Evolutionary conservation across 345 rosid genomes (phyloP).

Genomic region (Leavenworthia alabamica): DNA sequence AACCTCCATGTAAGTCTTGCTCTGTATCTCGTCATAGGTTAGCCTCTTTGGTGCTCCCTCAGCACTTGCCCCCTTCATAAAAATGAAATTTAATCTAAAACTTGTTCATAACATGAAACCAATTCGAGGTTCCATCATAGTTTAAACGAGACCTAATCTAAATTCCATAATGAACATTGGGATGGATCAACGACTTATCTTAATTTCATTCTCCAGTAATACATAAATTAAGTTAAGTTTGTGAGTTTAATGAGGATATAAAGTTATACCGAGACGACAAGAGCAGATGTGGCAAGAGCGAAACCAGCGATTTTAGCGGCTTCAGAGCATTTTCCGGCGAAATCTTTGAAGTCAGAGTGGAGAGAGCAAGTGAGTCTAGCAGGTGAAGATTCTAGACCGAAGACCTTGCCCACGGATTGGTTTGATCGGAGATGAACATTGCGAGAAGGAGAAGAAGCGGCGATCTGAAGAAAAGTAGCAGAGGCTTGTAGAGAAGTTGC

Average conservation of each 20-base stretch:
- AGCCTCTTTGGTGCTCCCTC: slow-evolving; percentile 88
- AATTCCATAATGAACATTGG: not conserved
- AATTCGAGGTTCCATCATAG: not conserved
- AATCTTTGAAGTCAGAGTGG: slow-evolving; percentile 56
- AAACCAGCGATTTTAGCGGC: slow-evolving; percentile 74
- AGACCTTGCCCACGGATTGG: slow-evolving; percentile 43
- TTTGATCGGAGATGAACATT: slow-evolving; percentile 44
- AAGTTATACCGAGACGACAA: slow-evolving; percentile 64
- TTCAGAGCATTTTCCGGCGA: slow-evolving; percentile 57
- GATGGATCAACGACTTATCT: not conserved
- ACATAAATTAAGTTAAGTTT: not conserved
- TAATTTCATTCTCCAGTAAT: not conserved
- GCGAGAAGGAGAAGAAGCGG: slow-evolving; percentile 37
- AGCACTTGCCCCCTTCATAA: slow-evolving; percentile 69
- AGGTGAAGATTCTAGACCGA: slow-evolving; percentile 45
- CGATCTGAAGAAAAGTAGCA: slow-evolving; percentile 65
- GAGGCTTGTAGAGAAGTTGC: slow-evolving; percentile 88
- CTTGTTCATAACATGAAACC: not conserved
- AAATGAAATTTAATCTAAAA: not conserved
- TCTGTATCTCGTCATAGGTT: slow-evolving; percentile 88
- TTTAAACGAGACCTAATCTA: not conserved
- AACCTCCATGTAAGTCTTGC: slow-evolving; percentile 91
- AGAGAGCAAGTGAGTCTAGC: slow-evolving; percentile 66
- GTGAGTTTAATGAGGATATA: not conserved
- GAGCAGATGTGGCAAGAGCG: slow-evolving; percentile 89